These are phyloP conservation scores for Myriosclerotinia scirpicola DNA, from an alignment of 2,329 filamentous ascomycete species.

Conservation along the genomic window DNA sequence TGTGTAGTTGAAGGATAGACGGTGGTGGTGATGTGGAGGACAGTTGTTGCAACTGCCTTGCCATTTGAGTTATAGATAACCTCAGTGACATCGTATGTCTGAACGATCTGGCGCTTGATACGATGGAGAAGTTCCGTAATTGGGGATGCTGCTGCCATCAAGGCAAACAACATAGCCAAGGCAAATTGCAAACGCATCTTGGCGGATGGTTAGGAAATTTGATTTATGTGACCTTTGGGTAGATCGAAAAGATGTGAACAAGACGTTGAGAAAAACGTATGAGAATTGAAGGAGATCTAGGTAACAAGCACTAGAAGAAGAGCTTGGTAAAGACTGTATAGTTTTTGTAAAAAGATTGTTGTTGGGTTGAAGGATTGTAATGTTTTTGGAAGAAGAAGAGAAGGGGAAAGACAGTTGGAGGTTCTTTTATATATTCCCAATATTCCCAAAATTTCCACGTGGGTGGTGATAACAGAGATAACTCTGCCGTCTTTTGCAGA, in stretches of 20 bases:
- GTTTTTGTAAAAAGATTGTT: neutral
- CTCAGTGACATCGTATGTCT: conserved; percentile 22
- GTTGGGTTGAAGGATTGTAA: neutral
- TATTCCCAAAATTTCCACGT: conserved; percentile 11
- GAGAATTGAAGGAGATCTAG: neutral
- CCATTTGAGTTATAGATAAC: conserved; percentile 20
- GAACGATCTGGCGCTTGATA: conserved; percentile 14
- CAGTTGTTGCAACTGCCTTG: conserved; percentile 18
- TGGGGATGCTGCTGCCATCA: conserved; percentile 19
- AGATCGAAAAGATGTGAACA: conserved; percentile 13
- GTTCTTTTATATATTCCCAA: conserved; percentile 19
- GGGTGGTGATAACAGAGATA: neutral
- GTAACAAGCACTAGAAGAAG: conserved; percentile 18
- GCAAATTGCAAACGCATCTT: conserved; percentile 23
- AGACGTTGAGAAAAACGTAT: neutral
- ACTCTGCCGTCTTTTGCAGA: neutral
- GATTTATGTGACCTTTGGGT: neutral
- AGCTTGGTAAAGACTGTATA: conserved; percentile 19
- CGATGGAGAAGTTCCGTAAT: conserved; percentile 9
- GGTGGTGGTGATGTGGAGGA: conserved; percentile 19
- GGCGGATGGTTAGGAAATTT: neutral
- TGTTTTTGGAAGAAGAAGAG: conserved; percentile 12
- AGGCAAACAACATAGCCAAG: conserved; percentile 15
- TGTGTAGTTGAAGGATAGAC: conserved; percentile 22
- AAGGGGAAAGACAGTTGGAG: neutral